A percentile compares a stretch with the other conserved stretches of the same genome.
phyloP scores from a whole-genome alignment of 352 stramenopile species.

The Phytophthora fragariae region DNA sequence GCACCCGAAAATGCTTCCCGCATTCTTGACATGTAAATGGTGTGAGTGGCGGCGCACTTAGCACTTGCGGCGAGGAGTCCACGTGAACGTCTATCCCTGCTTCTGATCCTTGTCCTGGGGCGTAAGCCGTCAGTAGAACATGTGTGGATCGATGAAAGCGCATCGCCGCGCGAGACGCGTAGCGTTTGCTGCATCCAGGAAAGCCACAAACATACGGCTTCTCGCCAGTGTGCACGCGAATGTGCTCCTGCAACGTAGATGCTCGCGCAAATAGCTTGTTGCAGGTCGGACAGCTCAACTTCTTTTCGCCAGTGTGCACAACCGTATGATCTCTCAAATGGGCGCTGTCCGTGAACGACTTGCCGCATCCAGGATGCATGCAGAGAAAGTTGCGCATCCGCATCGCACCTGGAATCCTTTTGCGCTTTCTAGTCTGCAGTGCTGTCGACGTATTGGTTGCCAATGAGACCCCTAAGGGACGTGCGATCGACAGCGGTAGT shows the following conservation, averaged over 20 bases:
- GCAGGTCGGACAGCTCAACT: constrained; percentile 53
- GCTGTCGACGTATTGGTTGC: constrained; percentile 1
- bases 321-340: constrained; percentile 75
- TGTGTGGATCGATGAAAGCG: constrained; percentile 63
- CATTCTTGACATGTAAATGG: constrained; percentile 38
- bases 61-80: constrained; percentile 1
- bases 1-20: constrained; percentile 41
- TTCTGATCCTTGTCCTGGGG: constrained; percentile 10
- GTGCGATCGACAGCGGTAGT: constrained; percentile 17
- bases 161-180: constrained; percentile 69
- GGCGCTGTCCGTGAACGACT: constrained; percentile 76
- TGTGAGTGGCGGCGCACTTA: not conserved
- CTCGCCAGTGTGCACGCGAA: constrained; percentile 77
- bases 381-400: constrained; percentile 78
- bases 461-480: constrained; percentile 25
- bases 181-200: constrained; percentile 64
- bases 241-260: constrained; percentile 69
- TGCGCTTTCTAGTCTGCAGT: constrained; percentile 45
- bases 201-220: constrained; percentile 71
- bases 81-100: not conserved
- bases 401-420: constrained; percentile 45
- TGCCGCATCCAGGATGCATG: constrained; percentile 70
- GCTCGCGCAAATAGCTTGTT: constrained; percentile 60
- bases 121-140: constrained; percentile 11
- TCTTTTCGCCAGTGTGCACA: constrained; percentile 80